Evolutionary conservation across 176 grass and related monocot species (phyloP).

Genomic region (Miscanthus lutarioriparius): DNA sequence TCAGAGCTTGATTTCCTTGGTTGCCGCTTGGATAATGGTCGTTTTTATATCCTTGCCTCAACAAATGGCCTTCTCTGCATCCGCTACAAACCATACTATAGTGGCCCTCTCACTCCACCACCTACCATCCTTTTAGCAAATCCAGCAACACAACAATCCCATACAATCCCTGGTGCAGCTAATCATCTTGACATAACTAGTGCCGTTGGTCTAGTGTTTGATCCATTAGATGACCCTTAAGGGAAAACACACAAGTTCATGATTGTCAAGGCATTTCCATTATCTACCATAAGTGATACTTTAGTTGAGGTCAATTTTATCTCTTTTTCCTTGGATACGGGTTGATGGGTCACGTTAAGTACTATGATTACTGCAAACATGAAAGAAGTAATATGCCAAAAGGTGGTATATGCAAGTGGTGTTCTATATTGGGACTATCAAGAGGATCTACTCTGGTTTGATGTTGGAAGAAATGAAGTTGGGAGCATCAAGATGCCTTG

Average conservation of each 20-base stretch:
- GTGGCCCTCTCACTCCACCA: background rate
- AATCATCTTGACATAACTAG: background rate
- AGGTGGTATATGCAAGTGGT: background rate
- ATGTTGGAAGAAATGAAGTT: background rate
- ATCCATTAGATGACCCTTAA: background rate
- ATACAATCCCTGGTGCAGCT: background rate
- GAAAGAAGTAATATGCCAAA: background rate
- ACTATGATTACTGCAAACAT: background rate
- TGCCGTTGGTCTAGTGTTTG: background rate
- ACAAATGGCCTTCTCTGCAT: background rate
- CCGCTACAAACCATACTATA: background rate
- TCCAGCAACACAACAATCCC: background rate
- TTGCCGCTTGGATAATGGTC: background rate
- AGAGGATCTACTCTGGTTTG: conserved; percentile 3
- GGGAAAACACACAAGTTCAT: background rate
- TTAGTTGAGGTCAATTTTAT: background rate
- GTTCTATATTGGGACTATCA: background rate
- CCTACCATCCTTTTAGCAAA: background rate
- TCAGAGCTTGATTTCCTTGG: background rate
- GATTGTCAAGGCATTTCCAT: background rate
- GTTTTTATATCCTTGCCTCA: background rate
- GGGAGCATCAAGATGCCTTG: background rate
- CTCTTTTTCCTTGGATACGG: background rate
- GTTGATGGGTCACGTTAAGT: background rate
- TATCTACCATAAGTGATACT: background rate